Percentiles rank a stretch among this genome's conserved stretches.
Evolutionary conservation across 768 basidiomycete genomes (phyloP).

Genomic region (Strobilomyces confusus): DNA sequence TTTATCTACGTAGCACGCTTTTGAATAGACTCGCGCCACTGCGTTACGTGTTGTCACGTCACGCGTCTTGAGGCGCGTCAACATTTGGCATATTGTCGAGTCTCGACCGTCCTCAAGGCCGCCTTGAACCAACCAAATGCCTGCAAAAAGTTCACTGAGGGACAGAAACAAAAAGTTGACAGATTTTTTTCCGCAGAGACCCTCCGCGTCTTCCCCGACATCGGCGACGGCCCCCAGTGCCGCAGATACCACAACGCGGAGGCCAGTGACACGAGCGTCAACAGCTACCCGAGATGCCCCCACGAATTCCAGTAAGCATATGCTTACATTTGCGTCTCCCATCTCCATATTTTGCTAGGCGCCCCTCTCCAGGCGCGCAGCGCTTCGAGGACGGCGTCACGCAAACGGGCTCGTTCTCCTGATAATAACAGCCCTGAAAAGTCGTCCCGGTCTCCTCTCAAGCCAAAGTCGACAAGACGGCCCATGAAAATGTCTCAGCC

Average conservation of each 20-base stretch:
- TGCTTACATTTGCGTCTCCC: not conserved
- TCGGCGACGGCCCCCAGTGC: not conserved
- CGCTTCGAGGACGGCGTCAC: conserved; percentile 11
- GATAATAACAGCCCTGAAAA: conserved; percentile 2
- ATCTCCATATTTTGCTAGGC: conserved; percentile 13
- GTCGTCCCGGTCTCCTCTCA: conserved; percentile 8
- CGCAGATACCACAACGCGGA: conserved; percentile 6
- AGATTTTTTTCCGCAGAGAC: conserved; percentile 43
- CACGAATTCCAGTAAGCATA: conserved; percentile 18
- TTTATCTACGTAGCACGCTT: not conserved
- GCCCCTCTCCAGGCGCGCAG: conserved; percentile 6
- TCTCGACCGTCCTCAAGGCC: not conserved
- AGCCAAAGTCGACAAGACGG: conserved; percentile 20
- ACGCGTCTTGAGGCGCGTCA: conserved; percentile 1
- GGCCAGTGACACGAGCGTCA: conserved; percentile 7
- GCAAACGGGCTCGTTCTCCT: conserved; percentile 29
- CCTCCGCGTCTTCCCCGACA: conserved; percentile 18
- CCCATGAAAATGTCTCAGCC: conserved; percentile 16
- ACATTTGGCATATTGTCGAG: not conserved
- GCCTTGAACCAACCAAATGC: conserved; percentile 14
- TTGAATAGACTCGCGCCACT: no score
- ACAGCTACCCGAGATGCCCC: not conserved
- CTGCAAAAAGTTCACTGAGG: conserved; percentile 10
- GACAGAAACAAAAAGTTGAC: conserved; percentile 34
- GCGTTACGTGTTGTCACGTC: conserved; percentile 14